Percentiles rank a stretch among this genome's conserved stretches.
Evolutionary conservation across 495 filamentous ascomycete genomes (phyloP).

Genomic region (Aspergillus coremiiformis): DNA sequence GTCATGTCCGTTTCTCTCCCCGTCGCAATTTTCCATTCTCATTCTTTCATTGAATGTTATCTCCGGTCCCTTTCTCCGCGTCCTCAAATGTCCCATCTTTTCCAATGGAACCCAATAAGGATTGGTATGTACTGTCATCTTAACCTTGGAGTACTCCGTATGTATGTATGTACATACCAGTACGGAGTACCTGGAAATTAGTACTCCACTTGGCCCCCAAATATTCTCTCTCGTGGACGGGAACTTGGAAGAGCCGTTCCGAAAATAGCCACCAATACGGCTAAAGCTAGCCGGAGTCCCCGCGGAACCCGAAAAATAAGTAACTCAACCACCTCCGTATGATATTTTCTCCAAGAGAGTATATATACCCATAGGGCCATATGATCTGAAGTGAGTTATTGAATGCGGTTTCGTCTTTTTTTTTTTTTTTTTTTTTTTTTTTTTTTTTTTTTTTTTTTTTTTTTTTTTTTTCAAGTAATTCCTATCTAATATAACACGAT

Average conservation of each 20-base stretch:
- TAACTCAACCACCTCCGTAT: too few species aligned
- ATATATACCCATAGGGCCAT: too few species aligned
- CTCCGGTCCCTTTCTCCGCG: constrained; percentile 7
- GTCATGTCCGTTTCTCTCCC: neutral
- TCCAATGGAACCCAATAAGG: neutral
- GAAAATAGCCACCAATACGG: constrained; percentile 7
- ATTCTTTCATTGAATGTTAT: neutral
- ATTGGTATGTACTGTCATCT: neutral
- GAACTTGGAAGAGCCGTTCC: too few species aligned
- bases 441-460: neutral
- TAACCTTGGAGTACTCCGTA: too few species aligned
- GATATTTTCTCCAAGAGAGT: too few species aligned
- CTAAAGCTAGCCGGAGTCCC: neutral
- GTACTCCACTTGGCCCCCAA: neutral
- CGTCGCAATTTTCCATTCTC: neutral
- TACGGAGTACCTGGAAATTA: too few species aligned
- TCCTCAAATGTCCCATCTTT: neutral
- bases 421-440: neutral
- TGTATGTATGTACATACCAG: too few species aligned
- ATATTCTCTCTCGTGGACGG: neutral
- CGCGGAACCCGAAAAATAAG: neutral
- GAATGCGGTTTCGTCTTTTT: neutral
- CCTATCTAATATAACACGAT: too few species aligned
- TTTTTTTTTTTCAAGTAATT: too few species aligned
- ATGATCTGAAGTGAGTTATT: too few species aligned